phyloP scores from a whole-genome alignment of 441 rosid genomes.

The Euphorbia celastroides region DNA sequence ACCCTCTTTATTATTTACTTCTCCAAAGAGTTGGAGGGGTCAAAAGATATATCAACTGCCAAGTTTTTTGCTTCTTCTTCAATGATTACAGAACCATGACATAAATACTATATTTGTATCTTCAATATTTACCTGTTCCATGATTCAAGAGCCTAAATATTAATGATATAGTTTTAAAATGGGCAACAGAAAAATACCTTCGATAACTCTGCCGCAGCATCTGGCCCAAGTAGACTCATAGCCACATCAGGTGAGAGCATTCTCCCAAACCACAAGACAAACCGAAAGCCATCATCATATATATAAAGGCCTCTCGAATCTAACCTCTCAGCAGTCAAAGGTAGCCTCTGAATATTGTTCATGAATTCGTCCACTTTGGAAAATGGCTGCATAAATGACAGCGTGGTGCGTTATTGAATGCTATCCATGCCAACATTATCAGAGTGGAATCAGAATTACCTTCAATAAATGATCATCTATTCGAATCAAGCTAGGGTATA shows the following conservation, averaged over 20 bases:
- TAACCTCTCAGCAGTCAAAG: constrained; percentile 74
- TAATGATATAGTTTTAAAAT: not conserved
- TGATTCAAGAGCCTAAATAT: not conserved
- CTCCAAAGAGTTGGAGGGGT: not conserved
- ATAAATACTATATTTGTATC: constrained; percentile 1
- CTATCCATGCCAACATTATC: constrained; percentile 7
- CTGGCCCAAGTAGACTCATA: constrained; percentile 72
- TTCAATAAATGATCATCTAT: constrained; percentile 75
- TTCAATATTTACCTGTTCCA: not conserved
- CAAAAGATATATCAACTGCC: not conserved
- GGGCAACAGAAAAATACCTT: constrained; percentile 41
- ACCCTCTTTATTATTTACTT: not conserved
- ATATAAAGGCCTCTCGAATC: constrained; percentile 92
- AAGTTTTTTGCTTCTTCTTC: not conserved
- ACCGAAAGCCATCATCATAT: constrained; percentile 80
- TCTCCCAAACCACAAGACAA: constrained; percentile 90
- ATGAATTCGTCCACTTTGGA: constrained; percentile 37
- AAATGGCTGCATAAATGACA: constrained; percentile 49
- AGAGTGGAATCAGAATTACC: constrained; percentile 32
- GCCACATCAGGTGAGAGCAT: constrained; percentile 86
- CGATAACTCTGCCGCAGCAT: constrained; percentile 85
- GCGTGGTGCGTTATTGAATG: constrained; percentile 14
- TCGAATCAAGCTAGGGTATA: constrained; percentile 81
- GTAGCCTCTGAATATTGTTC: constrained; percentile 43
- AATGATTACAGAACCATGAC: not conserved